Evolutionary conservation across 352 stramenopile species (phyloP), one percentile per base, ranked within the genome.

Genomic region (Phytophthora constricta): DNA sequence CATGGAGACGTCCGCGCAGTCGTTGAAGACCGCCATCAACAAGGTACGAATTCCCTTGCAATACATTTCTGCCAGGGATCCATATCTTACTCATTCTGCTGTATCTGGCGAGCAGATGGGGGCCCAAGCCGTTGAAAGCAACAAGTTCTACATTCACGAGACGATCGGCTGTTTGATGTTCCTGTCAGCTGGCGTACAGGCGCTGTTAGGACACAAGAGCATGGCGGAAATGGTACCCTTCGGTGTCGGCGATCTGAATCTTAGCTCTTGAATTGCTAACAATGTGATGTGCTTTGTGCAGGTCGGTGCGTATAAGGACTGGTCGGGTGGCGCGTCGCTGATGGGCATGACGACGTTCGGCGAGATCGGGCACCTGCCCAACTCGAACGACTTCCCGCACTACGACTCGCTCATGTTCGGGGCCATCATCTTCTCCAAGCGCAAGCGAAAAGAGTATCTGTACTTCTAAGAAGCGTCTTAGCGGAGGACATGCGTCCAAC

Each of bases 361-460:
- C 16, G 86, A 96, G 75, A 93, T 96, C 48, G 88, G 88, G 3
- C 88, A 95, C 61, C 45, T 96, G 62, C 82, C 82, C 14, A 84
- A 93, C 59, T 87, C 82, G 65, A 92, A 79, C 62, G 82, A 92
- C 64, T 87, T 90, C 37, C 88, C 88, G 37, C 88, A 95, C 72
- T 96, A 94, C 54, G 88, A 96, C 57, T 93, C 86, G 70, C 85
- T 96, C 73, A 96, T 96, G 88, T 96, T 96, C 53, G 87, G 86
- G 17, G 86, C 84, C 31, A 87, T 96, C 58, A 90, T 94, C 68
- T 96, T 92, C 63, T 94, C 86, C 49, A 95, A 92, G 63, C 85
- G 85, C 54, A 92, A 86, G 56, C 87, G 86, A 42, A 90, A 90
- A 65, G 80, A 91, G 62, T 91, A 91, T 28, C 65, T 93, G 25